Conservation (phyloP, 2,329 filamentous ascomycete genomes). For the Nigrospora osmanthi region DNA sequence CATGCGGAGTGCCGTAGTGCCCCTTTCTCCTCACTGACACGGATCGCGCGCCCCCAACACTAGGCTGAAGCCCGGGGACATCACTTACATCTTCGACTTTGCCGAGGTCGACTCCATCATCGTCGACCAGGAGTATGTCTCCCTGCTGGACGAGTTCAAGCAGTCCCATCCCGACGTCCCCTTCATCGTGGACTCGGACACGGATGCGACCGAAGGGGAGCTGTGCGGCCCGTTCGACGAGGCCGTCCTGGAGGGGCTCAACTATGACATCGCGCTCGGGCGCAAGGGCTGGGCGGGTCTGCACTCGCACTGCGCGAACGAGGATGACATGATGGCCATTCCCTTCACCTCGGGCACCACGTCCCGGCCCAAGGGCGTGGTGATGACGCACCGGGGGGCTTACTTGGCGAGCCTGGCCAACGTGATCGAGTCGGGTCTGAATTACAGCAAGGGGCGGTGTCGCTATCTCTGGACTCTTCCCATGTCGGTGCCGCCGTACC, state of each 20-base stretch:
- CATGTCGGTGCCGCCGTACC: constrained; percentile 54
- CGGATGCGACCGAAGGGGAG: constrained; percentile 66
- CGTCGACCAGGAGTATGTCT: constrained; percentile 72
- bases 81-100: constrained; percentile 84
- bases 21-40: no score
- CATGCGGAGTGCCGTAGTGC: no score
- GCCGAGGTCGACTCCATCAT: constrained; percentile 82
- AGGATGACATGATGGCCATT: constrained; percentile 77
- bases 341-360: constrained; percentile 95
- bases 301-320: constrained; percentile 60
- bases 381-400: constrained; percentile 80
- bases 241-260: constrained; percentile 72
- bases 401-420: constrained; percentile 84
- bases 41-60: no score
- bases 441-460: constrained; percentile 57
- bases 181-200: constrained; percentile 78
- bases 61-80: constrained; percentile 55
- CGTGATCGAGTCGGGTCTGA: constrained; percentile 81
- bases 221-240: constrained; percentile 75
- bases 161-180: constrained; percentile 54
- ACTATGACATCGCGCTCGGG: constrained; percentile 60
- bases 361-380: constrained; percentile 82
- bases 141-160: constrained; percentile 60
- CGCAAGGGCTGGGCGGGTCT: constrained; percentile 70
- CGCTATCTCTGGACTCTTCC: constrained; percentile 89